phyloP scores from a whole-genome alignment of 2,329 filamentous ascomycete species.

The Hymenoscyphus occultus region DNA sequence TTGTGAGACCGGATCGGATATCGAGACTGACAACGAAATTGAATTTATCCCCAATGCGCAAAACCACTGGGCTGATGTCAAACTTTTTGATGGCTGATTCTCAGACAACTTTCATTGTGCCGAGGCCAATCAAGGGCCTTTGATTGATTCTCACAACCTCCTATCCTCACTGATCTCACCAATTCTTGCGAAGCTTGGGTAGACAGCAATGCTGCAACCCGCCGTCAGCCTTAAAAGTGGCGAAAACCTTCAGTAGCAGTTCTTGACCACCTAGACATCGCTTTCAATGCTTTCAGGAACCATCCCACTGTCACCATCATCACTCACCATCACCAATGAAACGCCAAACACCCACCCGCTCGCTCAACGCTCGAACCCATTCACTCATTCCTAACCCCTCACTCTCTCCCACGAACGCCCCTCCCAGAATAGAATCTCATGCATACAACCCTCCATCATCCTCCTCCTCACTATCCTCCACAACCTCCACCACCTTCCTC shows the following conservation, averaged over 20 bases:
- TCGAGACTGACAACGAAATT: neutral
- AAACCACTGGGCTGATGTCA: too few relatives aligned
- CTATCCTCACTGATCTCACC: too few relatives aligned
- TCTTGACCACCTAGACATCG: too few relatives aligned
- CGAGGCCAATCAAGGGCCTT: too few relatives aligned
- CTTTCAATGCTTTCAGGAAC: neutral
- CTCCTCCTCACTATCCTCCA: conserved; percentile 41
- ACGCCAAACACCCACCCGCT: neutral
- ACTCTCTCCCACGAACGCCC: neutral
- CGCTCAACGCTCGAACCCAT: neutral
- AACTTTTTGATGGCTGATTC: too few relatives aligned
- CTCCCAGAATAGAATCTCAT: conserved; percentile 21
- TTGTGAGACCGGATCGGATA: neutral
- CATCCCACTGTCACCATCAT: neutral
- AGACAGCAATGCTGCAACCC: too few relatives aligned
- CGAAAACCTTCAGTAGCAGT: too few relatives aligned
- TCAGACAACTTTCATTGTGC: too few relatives aligned
- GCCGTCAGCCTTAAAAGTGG: too few relatives aligned
- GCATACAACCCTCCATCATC: conserved; percentile 47
- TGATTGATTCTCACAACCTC: too few relatives aligned
- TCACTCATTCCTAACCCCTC: neutral
- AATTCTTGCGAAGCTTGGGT: too few relatives aligned
- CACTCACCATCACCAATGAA: neutral
- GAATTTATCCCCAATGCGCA: too few relatives aligned
- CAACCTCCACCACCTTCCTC: conserved; percentile 48